A percentile compares a stretch with the other conserved stretches of the same genome.
phyloP scores from a whole-genome alignment of 768 basidiomycete species.

The Tylopilus sp. region DNA sequence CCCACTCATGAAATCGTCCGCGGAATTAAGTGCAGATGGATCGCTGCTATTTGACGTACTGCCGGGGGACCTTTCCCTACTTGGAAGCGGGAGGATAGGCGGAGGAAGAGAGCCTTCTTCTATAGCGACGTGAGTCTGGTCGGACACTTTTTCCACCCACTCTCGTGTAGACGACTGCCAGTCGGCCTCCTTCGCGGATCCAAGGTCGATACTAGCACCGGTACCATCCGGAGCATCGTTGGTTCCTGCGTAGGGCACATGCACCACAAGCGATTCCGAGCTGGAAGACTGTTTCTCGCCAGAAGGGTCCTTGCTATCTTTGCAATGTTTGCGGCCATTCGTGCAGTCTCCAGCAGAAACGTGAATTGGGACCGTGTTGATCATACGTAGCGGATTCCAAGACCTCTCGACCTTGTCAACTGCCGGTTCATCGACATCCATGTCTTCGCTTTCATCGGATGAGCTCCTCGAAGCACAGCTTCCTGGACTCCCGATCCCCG shows the following conservation, averaged over 20 bases:
- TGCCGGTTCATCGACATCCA: slow-evolving; percentile 27
- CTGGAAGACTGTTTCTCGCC: slow-evolving; percentile 11
- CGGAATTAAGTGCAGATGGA: slow-evolving; percentile 22
- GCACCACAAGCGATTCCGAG: slow-evolving; percentile 26
- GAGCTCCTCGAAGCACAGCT: slow-evolving; percentile 1
- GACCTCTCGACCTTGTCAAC: neutral
- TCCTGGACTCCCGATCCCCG: neutral
- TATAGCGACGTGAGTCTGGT: slow-evolving; percentile 24
- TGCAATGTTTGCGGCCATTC: slow-evolving; percentile 14
- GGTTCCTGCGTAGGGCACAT: slow-evolving; percentile 25
- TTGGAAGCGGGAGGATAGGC: slow-evolving; percentile 4
- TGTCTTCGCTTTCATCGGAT: slow-evolving; percentile 11
- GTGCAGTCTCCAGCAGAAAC: slow-evolving; percentile 29
- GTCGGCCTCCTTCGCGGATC: slow-evolving; percentile 18
- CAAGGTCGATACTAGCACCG: slow-evolving; percentile 15
- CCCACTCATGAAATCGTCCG: slow-evolving; percentile 20
- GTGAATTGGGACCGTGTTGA: slow-evolving; percentile 24
- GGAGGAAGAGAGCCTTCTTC: slow-evolving; percentile 4
- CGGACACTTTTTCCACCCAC: slow-evolving; percentile 45
- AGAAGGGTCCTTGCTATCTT: neutral
- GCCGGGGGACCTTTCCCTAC: slow-evolving; percentile 24
- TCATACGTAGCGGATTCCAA: slow-evolving; percentile 4
- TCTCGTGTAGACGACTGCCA: slow-evolving; percentile 35
- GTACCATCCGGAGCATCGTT: slow-evolving; percentile 15
- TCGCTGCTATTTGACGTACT: slow-evolving; percentile 24